Evolutionary conservation across 768 basidiomycete species (phyloP).

Genomic region (Cubamyces sp.): DNA sequence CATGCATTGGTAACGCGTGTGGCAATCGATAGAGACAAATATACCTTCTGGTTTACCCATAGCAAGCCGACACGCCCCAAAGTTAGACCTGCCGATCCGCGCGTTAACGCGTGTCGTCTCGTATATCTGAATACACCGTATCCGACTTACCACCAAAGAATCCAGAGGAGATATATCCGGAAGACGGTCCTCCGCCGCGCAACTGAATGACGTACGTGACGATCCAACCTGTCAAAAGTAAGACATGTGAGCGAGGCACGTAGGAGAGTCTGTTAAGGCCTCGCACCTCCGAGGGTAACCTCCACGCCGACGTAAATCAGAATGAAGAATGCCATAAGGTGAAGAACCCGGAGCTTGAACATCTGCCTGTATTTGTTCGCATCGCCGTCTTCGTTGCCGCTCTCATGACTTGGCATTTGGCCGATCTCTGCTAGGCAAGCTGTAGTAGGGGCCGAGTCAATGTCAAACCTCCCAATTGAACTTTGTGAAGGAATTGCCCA

Average conservation of each 20-base stretch:
- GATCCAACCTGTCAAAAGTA: constrained; percentile 50
- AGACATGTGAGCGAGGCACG: not conserved
- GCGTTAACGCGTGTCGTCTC: not conserved
- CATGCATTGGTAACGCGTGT: not conserved
- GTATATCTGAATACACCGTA: not conserved
- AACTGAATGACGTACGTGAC: constrained; percentile 53
- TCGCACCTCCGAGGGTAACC: constrained; percentile 42
- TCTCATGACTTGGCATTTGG: constrained; percentile 44
- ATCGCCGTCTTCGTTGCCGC: constrained; percentile 29
- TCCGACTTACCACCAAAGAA: constrained; percentile 46
- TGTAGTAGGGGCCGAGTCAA: constrained; percentile 28
- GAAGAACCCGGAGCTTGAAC: constrained; percentile 42
- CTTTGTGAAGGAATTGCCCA: constrained; percentile 47
- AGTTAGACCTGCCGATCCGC: constrained; percentile 43
- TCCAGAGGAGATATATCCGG: constrained; percentile 55
- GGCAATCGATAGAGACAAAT: not conserved
- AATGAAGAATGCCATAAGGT: constrained; percentile 47
- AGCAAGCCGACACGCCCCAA: constrained; percentile 56
- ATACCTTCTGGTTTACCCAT: constrained; percentile 50
- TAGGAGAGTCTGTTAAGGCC: not conserved
- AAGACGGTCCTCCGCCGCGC: constrained; percentile 47
- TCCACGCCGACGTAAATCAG: constrained; percentile 48
- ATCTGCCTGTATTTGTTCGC: constrained; percentile 52
- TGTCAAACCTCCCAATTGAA: not conserved
- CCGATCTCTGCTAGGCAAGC: constrained; percentile 61